Conservation (phyloP, 768 basidiomycete species). For the Sarcodon aspratus region DNA sequence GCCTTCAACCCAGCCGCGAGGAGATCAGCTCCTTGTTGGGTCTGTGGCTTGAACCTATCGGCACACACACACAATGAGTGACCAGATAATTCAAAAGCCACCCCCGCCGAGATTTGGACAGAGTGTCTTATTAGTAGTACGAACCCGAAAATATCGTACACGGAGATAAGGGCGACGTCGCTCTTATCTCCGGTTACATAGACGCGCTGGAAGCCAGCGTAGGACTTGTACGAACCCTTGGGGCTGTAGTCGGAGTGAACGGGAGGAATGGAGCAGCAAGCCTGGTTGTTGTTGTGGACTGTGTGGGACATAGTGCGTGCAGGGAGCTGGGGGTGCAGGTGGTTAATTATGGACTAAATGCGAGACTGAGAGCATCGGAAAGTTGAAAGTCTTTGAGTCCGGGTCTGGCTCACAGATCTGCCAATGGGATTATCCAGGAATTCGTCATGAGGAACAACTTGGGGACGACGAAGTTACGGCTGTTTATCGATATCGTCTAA, state of each 20-base stretch:
- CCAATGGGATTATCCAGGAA: too few species aligned
- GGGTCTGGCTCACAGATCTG: too few species aligned
- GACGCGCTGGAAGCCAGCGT: slow-evolving; percentile 32
- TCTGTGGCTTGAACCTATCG: slow-evolving; percentile 45
- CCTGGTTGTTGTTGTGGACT: slow-evolving; percentile 22
- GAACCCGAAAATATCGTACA: slow-evolving; percentile 58
- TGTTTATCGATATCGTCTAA: too few species aligned
- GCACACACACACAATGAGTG: background rate
- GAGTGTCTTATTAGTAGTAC: too few species aligned
- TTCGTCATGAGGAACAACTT: too few species aligned
- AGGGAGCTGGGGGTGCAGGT: slow-evolving; percentile 22
- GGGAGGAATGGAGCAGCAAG: slow-evolving; percentile 46
- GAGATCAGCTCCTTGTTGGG: slow-evolving; percentile 56
- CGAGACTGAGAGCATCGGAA: slow-evolving; percentile 19
- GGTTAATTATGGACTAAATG: slow-evolving; percentile 27
- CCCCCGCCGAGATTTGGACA: too few species aligned
- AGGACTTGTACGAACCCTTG: slow-evolving; percentile 34
- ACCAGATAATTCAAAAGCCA: background rate
- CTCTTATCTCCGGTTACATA: slow-evolving; percentile 40
- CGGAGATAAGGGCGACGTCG: slow-evolving; percentile 41
- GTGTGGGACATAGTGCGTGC: slow-evolving; percentile 24
- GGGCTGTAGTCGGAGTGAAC: slow-evolving; percentile 41
- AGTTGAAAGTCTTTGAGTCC: too few species aligned
- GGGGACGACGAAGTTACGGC: too few species aligned
- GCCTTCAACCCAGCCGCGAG: slow-evolving; percentile 39